phyloP scores from a whole-genome alignment of 805 yeast genomes.

The Metschnikowia colocasiae region DNA sequence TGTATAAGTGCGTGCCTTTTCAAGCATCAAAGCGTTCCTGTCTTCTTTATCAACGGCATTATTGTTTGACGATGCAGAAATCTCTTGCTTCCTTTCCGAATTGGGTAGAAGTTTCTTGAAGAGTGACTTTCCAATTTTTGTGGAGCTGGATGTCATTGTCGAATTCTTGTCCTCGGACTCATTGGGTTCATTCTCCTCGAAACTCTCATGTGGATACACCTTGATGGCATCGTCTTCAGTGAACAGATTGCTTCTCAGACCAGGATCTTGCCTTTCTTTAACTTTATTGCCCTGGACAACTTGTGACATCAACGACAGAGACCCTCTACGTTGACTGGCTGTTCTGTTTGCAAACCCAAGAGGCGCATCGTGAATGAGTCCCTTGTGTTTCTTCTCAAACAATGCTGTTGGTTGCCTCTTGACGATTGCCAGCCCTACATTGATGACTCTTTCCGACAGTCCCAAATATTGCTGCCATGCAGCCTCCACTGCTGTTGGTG shows the following conservation, averaged over 20 bases:
- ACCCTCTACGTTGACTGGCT: slow-evolving; percentile 15
- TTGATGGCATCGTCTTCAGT: slow-evolving; percentile 17
- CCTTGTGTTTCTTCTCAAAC: slow-evolving; percentile 56
- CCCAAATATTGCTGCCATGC: slow-evolving; percentile 58
- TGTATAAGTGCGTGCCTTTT: slow-evolving; percentile 45
- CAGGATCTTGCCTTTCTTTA: slow-evolving; percentile 11
- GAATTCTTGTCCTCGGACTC: slow-evolving; percentile 12
- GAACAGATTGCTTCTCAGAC: neutral
- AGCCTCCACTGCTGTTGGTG: slow-evolving; percentile 51
- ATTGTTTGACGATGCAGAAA: slow-evolving; percentile 1
- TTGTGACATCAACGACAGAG: slow-evolving; percentile 32
- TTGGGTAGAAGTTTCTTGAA: slow-evolving; percentile 23
- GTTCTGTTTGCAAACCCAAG: slow-evolving; percentile 36
- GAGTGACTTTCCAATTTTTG: slow-evolving; percentile 18
- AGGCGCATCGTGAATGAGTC: slow-evolving; percentile 58
- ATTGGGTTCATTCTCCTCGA: slow-evolving; percentile 1
- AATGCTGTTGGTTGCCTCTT: slow-evolving; percentile 41
- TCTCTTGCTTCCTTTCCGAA: slow-evolving; percentile 16
- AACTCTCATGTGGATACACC: slow-evolving; percentile 6
- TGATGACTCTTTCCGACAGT: slow-evolving; percentile 53
- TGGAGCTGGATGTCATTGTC: slow-evolving; percentile 7
- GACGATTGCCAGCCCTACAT: slow-evolving; percentile 28
- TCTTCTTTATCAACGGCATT: slow-evolving; percentile 4
- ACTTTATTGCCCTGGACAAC: slow-evolving; percentile 33
- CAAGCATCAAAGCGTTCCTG: slow-evolving; percentile 20